These are phyloP conservation scores for Sarocladium strictum DNA, from an alignment of 2,329 filamentous ascomycete species.

Conservation along the genomic window DNA sequence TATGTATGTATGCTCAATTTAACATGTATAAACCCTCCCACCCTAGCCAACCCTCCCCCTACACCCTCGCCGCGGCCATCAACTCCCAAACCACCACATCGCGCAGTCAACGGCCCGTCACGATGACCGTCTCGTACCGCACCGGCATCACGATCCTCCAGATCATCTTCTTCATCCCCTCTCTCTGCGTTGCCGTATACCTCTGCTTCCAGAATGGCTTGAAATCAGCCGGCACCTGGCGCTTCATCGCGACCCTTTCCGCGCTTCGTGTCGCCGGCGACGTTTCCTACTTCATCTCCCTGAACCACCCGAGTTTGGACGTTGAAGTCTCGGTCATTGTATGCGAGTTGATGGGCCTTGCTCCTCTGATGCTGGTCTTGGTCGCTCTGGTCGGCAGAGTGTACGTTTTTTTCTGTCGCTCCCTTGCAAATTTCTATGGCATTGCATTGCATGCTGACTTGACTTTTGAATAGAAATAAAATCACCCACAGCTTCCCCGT, in stretches of 20 bases:
- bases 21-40: too few relatives aligned
- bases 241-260: constrained; percentile 13
- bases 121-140: constrained; percentile 13
- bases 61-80: too few relatives aligned
- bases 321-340: constrained; percentile 12
- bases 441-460: too few relatives aligned
- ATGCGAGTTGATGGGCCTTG: constrained; percentile 14
- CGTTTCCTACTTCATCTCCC: constrained; percentile 13
- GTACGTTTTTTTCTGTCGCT: constrained; percentile 10
- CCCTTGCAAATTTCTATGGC: too few relatives aligned
- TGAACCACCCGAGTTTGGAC: constrained; percentile 5
- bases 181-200: constrained; percentile 9
- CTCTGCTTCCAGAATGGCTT: constrained; percentile 14
- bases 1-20: too few relatives aligned
- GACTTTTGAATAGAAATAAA: constrained; percentile 6
- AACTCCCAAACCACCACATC: too few relatives aligned
- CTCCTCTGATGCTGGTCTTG: constrained; percentile 12
- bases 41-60: too few relatives aligned
- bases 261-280: constrained; percentile 12
- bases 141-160: constrained; percentile 14
- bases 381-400: constrained; percentile 13
- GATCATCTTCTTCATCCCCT: constrained; percentile 12
- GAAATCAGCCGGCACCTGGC: constrained; percentile 12
- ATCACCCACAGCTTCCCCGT: constrained; percentile 1
- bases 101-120: too few relatives aligned